phyloP scores from a whole-genome alignment of 2,329 filamentous ascomycete species.

The Phaeosphaeria sp. region DNA sequence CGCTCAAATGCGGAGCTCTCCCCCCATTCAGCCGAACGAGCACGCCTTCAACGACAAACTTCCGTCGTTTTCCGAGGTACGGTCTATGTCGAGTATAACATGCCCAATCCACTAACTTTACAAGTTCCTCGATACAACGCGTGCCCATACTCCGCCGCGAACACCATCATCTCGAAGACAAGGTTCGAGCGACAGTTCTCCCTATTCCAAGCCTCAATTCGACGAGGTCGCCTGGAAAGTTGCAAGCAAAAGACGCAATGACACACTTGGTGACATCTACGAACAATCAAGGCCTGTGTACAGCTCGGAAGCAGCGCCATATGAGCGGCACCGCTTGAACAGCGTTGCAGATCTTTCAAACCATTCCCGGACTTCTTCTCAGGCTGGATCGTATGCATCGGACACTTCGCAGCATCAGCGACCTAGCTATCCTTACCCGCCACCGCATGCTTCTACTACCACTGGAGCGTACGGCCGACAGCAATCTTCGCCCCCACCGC shows the following conservation, averaged over 20 bases:
- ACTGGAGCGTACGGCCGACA: conserved; percentile 29
- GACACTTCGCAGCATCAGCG: conserved; percentile 31
- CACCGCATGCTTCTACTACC: conserved; percentile 17
- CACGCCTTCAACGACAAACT: conserved; percentile 31
- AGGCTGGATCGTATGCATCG: conserved; percentile 6
- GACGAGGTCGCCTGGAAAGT: conserved; percentile 38
- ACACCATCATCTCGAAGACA: conserved; percentile 39
- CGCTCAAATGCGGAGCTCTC: conserved; percentile 38
- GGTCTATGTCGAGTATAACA: neutral
- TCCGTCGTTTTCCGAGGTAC: conserved; percentile 41
- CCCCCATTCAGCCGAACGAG: conserved; percentile 43
- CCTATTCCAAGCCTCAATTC: conserved; percentile 32
- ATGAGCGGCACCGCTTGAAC: conserved; percentile 26
- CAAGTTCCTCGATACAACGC: conserved; percentile 35
- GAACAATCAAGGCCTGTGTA: conserved; percentile 12
- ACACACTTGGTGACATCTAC: conserved; percentile 32
- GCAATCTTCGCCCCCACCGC: conserved; percentile 28
- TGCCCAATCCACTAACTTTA: conserved; percentile 8
- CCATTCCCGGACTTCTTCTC: conserved; percentile 18
- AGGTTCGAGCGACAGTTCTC: conserved; percentile 36
- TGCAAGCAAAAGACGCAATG: conserved; percentile 36
- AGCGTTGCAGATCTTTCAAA: conserved; percentile 32
- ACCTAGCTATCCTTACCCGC: conserved; percentile 33
- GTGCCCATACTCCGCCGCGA: conserved; percentile 40
- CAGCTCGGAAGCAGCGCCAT: conserved; percentile 19